These are phyloP conservation scores for Plantago coronopus DNA, from an alignment of 305 asterid species.

Conservation along the genomic window DNA sequence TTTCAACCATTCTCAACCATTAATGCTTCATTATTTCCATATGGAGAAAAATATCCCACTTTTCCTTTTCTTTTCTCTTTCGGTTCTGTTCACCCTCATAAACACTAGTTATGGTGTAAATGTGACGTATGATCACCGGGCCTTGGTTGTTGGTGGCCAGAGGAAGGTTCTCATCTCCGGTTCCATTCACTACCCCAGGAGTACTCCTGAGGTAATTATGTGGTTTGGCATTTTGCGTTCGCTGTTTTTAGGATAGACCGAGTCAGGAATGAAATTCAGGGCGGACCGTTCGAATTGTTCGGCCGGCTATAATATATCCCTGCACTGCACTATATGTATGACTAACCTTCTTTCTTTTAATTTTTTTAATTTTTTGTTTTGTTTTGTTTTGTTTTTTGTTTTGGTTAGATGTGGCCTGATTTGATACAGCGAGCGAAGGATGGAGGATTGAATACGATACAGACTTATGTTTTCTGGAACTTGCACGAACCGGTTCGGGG, in stretches of 20 bases:
- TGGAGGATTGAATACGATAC: conserved; percentile 83
- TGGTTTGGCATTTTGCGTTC: neutral
- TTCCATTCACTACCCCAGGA: conserved; percentile 94
- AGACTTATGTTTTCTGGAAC: conserved; percentile 94
- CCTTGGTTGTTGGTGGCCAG: conserved; percentile 73
- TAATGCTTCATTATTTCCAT: neutral
- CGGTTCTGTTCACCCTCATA: conserved; percentile 33
- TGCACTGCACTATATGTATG: no score
- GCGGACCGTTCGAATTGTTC: neutral
- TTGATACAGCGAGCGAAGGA: conserved; percentile 82
- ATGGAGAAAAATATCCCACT: neutral
- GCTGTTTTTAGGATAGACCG: no score
- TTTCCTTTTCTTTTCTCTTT: neutral
- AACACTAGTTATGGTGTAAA: conserved; percentile 52
- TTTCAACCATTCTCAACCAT: neutral
- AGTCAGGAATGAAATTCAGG: no score
- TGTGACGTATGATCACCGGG: conserved; percentile 92
- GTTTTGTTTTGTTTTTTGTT: no score
- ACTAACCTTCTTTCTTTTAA: neutral
- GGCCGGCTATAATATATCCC: no score
- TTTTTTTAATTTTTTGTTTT: neutral
- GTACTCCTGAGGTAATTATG: conserved; percentile 72
- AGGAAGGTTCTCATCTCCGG: conserved; percentile 77
- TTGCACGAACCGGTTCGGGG: conserved; percentile 83
- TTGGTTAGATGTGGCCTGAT: conserved; percentile 91